Base-by-base conservation (phyloP, 2,329 filamentous ascomycete species). In the Diaporthe destruens region DNA sequence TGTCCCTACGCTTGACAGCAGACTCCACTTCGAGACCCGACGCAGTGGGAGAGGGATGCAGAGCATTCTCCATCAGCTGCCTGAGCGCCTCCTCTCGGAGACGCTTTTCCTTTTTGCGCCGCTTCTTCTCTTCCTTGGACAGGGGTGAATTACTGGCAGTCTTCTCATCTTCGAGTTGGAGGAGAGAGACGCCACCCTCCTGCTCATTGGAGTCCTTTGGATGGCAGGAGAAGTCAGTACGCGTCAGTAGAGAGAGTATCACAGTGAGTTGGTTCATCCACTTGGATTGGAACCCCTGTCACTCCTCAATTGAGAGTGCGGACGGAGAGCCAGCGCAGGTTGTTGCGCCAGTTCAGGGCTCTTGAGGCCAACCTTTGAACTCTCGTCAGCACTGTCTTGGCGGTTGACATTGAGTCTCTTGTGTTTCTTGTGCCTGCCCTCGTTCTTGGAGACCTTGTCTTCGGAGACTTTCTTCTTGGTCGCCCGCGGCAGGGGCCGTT, bases 381-480 rank as follows among this genome's bases (percentile, higher is more conserved):
- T 67, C 71, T 51, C 69, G 53, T 65, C 69, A 39, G 42, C 63
- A 29, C 42, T 71, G 6, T 39, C 20, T 23, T 47, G 56, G 20
- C n/a, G 67, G 47, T 51, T 66, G 59, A 29, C 44, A 53, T 67
- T 59, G 42, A 69, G 61, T 6, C 55, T 51, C 25, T 32, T 39
- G 61, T 66, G 54, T 69, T 61, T 77, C 70, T 69, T 73, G 36
- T 71, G 68, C 36, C 55, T 73, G 53, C 42, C 39, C 34, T 73
- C 71, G 34, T 73, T 42, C 32, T 73, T 73, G n/a, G 54, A 74
- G 68, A 69, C 57, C 69, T 68, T 71, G 57, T 73, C 56, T 32
- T 75, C 44, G 49, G 59, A 34, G 68, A 71, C 56, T 67, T 77
- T 76, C 74, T 75, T 74, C 63, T 70, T 73, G 68, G 61, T 54